Conservation (phyloP, 129 eudicot species). For the Gnaphalium uliginosum region DNA sequence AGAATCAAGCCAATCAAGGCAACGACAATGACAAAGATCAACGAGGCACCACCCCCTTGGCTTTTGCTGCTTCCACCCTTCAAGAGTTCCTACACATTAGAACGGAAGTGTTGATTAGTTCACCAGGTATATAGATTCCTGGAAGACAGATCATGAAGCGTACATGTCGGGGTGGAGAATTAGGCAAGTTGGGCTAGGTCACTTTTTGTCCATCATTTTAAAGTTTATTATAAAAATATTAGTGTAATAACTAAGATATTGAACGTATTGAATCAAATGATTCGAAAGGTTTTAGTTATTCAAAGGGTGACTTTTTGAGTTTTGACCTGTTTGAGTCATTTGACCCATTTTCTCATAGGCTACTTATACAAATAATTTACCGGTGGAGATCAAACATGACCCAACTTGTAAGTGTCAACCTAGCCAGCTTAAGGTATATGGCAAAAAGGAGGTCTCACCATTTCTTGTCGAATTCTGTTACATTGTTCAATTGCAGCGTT, state of each 20-base stretch:
- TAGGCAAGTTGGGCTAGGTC: not conserved
- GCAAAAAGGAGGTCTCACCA: constrained; percentile 49
- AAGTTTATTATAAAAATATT: too few species aligned
- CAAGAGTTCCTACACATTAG: constrained; percentile 55
- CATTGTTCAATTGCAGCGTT: constrained; percentile 61
- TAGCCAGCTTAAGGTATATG: too few species aligned
- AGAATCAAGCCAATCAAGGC: constrained; percentile 66
- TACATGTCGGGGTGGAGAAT: too few species aligned
- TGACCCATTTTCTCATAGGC: too few species aligned
- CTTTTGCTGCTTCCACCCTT: constrained; percentile 57
- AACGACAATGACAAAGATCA: constrained; percentile 50
- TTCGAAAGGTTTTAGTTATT: too few species aligned
- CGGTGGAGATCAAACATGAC: too few species aligned
- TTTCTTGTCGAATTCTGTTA: constrained; percentile 65
- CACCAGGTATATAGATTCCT: constrained; percentile 40
- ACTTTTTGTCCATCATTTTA: not conserved
- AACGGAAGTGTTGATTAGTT: constrained; percentile 17
- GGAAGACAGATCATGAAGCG: not conserved
- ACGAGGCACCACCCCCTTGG: constrained; percentile 54
- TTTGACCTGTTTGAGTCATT: too few species aligned
- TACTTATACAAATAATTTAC: too few species aligned
- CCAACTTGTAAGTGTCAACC: too few species aligned
- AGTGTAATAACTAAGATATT: not conserved
- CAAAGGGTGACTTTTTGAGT: too few species aligned
- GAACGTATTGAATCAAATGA: too few species aligned